A percentile compares a stretch with the other conserved stretches of the same genome.
Conservation (phyloP, 73 alveolate species). For the Paramecium octaurelia region DNA sequence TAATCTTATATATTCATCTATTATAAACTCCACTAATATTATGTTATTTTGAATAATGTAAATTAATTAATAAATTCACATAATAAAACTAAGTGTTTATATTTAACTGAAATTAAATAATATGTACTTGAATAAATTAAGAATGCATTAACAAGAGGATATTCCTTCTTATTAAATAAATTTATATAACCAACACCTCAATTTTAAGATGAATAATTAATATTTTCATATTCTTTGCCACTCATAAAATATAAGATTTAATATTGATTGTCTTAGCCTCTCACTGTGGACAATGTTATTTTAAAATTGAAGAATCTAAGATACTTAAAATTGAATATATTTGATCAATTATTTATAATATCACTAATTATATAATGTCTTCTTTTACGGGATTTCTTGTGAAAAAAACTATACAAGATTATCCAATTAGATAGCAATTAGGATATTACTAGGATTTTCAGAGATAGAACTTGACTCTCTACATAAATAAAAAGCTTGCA, state of each 20-base stretch:
- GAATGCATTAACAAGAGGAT: not conserved
- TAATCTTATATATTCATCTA: too few species aligned
- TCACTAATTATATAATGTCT: not conserved
- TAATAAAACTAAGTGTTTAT: too few species aligned
- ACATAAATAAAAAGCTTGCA: constrained; percentile 12
- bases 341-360: not conserved
- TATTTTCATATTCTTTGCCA: too few species aligned
- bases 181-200: too few species aligned
- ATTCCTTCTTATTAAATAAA: not conserved
- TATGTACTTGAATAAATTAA: not conserved
- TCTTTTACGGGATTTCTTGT: constrained; percentile 44
- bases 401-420: constrained; percentile 32
- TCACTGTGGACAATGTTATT: too few species aligned
- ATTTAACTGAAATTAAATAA: not conserved
- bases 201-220: too few species aligned
- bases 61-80: too few species aligned
- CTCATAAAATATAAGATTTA: too few species aligned
- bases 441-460: not conserved
- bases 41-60: too few species aligned
- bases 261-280: too few species aligned
- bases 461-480: constrained; percentile 34
- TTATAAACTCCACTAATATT: too few species aligned
- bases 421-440: not conserved
- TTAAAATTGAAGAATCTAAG: not conserved
- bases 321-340: too few species aligned